Evolutionary conservation across 2,329 filamentous ascomycete genomes (phyloP).

Genomic region (Calonectria crousiana): DNA sequence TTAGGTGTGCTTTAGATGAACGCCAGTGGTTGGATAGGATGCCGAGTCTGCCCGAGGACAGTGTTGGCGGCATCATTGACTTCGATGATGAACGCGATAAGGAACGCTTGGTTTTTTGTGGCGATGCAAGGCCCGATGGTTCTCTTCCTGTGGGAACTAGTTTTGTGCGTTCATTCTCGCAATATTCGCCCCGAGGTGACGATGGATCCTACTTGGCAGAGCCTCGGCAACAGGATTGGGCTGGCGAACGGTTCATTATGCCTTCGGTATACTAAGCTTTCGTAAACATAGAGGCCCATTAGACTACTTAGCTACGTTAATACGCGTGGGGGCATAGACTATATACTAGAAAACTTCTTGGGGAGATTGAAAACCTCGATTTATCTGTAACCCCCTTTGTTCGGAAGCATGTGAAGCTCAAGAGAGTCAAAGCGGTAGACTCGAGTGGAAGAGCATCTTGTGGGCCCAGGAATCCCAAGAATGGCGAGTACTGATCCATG

Average conservation of each 20-base stretch:
- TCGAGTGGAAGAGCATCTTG: not conserved
- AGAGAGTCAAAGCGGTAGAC: not conserved
- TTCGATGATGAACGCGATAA: slow-evolving; percentile 54
- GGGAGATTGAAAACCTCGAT: not conserved
- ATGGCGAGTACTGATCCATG: not conserved
- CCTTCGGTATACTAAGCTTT: slow-evolving; percentile 24
- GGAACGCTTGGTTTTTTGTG: slow-evolving; percentile 44
- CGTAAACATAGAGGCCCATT: not conserved
- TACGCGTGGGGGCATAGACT: not conserved
- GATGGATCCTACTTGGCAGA: slow-evolving; percentile 53
- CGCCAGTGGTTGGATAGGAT: slow-evolving; percentile 49
- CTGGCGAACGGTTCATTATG: slow-evolving; percentile 34
- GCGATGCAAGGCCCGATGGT: slow-evolving; percentile 55
- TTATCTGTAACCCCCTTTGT: not conserved
- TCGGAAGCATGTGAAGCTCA: not conserved
- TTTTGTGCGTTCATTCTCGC: slow-evolving; percentile 47
- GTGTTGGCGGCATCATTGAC: slow-evolving; percentile 56
- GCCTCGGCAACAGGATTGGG: slow-evolving; percentile 32
- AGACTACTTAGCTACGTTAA: not conserved
- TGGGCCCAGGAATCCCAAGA: not conserved
- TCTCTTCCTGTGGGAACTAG: slow-evolving; percentile 47
- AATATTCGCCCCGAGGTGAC: slow-evolving; percentile 56
- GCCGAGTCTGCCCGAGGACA: slow-evolving; percentile 49
- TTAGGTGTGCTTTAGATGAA: slow-evolving; percentile 54
- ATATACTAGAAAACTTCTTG: not conserved